Evolutionary conservation across 2,329 filamentous ascomycete genomes (phyloP).

Genomic region (Fusarium liriodendri): DNA sequence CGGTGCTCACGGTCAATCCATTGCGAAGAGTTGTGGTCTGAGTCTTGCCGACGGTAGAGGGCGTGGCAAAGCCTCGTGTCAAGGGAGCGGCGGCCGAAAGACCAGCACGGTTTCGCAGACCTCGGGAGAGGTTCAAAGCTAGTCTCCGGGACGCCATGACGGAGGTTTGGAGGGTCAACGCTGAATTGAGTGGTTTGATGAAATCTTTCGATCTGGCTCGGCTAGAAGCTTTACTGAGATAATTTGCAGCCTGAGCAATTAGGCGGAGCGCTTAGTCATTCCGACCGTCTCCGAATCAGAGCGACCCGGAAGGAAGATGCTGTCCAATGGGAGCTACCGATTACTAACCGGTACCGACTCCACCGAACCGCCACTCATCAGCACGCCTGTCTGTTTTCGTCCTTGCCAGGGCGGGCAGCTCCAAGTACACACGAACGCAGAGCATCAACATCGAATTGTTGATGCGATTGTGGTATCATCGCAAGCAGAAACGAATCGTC

Average conservation of each 20-base stretch:
- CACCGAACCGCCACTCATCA: slow-evolving; percentile 24
- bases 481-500: not conserved
- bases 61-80: slow-evolving; percentile 90
- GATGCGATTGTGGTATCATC: not conserved
- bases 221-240: slow-evolving; percentile 59
- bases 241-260: slow-evolving; percentile 57
- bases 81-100: slow-evolving; percentile 81
- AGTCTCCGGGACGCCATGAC: slow-evolving; percentile 97
- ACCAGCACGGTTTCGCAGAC: slow-evolving; percentile 87
- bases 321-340: slow-evolving; percentile 50
- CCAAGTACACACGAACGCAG: slow-evolving; percentile 14
- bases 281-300: slow-evolving; percentile 56
- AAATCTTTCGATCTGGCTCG: slow-evolving; percentile 59
- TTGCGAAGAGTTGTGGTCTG: slow-evolving; percentile 97
- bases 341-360: slow-evolving; percentile 46
- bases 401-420: slow-evolving; percentile 10
- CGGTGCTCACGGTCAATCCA: slow-evolving; percentile 84
- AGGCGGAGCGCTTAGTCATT: slow-evolving; percentile 54
- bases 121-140: slow-evolving; percentile 92
- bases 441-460: slow-evolving; percentile 3
- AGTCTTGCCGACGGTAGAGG: slow-evolving; percentile 83
- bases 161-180: slow-evolving; percentile 62
- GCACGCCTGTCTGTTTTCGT: slow-evolving; percentile 36
- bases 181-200: slow-evolving; percentile 68
- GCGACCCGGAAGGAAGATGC: slow-evolving; percentile 17